Percentiles rank a stretch among this genome's conserved stretches.
Conservation (phyloP, 1,284 basidiomycete species). For the Ustilago lituana region DNA sequence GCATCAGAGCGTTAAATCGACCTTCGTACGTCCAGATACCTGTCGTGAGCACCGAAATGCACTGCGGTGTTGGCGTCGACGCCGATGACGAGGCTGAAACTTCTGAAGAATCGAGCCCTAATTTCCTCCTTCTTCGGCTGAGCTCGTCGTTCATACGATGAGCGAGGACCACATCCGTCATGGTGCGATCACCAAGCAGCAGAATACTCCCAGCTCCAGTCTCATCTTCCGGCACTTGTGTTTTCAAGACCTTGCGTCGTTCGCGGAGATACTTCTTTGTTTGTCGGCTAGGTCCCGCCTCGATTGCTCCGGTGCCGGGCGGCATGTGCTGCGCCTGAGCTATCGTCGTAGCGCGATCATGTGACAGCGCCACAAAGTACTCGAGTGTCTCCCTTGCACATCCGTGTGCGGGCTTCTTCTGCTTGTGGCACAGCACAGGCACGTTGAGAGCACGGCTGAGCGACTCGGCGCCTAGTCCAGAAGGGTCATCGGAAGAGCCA, state of each 20-base stretch:
- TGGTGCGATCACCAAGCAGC: conserved; percentile 86
- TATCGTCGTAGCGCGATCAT: conserved; percentile 50
- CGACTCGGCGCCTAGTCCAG: conserved; percentile 86
- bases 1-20: conserved; percentile 61
- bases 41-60: conserved; percentile 66
- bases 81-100: conserved; percentile 3
- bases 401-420: conserved; percentile 76
- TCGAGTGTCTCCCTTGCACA: conserved; percentile 77
- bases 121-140: conserved; percentile 21
- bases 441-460: conserved; percentile 80
- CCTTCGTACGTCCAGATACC: conserved; percentile 63
- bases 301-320: conserved; percentile 15
- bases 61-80: conserved; percentile 20
- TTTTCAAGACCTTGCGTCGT: conserved; percentile 18
- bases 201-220: conserved; percentile 72
- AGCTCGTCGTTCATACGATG: conserved; percentile 72
- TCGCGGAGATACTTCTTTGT: conserved; percentile 25
- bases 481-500: conserved; percentile 81
- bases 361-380: conserved; percentile 70
- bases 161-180: conserved; percentile 89
- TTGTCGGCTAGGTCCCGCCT: conserved; percentile 36
- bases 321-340: conserved; percentile 57
- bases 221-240: conserved; percentile 73
- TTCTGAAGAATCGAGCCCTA: conserved; percentile 40
- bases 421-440: conserved; percentile 81